phyloP scores from a whole-genome alignment of 352 stramenopile species.

The Globisporangium nodosum region DNA sequence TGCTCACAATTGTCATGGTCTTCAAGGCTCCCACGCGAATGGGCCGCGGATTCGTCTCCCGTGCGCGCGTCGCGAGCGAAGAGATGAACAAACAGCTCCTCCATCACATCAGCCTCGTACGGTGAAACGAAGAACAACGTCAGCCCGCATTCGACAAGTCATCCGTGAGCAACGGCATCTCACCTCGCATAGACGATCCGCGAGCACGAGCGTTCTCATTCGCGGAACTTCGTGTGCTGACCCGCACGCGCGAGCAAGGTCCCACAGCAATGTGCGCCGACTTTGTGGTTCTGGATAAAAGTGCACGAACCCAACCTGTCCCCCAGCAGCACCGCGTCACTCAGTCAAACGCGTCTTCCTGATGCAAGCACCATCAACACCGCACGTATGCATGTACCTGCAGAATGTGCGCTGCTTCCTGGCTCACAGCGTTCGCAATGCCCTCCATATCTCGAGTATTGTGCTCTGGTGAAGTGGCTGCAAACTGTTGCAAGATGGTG shows the following conservation, averaged over 20 bases:
- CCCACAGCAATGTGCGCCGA: constrained; percentile 18
- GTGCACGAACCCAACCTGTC: constrained; percentile 37
- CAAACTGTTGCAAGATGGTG: constrained; percentile 3
- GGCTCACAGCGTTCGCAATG: constrained; percentile 15
- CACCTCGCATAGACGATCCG: constrained; percentile 25
- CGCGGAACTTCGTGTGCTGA: neutral
- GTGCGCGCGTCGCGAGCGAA: constrained; percentile 3
- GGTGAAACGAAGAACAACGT: neutral
- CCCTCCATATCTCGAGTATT: neutral
- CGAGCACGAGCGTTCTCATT: constrained; percentile 19
- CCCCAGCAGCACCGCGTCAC: neutral
- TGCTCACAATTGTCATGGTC: neutral
- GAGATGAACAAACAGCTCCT: constrained; percentile 16
- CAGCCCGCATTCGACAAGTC: neutral
- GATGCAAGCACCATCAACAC: neutral
- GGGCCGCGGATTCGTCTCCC: neutral
- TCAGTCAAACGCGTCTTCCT: neutral
- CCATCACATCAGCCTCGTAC: constrained; percentile 17
- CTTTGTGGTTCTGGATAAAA: constrained; percentile 32
- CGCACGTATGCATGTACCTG: constrained; percentile 24
- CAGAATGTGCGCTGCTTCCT: constrained; percentile 34
- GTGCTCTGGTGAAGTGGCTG: neutral
- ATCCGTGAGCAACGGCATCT: neutral
- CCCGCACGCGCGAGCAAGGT: constrained; percentile 9
- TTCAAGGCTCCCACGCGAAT: neutral